Percentiles rank a stretch among this genome's conserved stretches.
These are phyloP conservation scores for Aspergillus caelatus DNA, from an alignment of 2,329 filamentous ascomycete genomes.

Conservation along the genomic window DNA sequence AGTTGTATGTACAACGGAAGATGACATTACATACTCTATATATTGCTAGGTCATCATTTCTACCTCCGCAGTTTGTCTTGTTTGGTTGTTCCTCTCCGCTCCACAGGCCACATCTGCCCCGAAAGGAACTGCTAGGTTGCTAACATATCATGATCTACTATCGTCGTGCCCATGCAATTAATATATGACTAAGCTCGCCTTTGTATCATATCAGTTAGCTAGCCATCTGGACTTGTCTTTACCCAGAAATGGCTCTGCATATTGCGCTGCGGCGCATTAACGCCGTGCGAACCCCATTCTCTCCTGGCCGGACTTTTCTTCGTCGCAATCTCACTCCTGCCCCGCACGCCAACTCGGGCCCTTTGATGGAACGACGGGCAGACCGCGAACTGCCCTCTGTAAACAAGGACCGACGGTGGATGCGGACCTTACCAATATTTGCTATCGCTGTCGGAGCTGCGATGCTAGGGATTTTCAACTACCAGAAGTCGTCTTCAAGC, in stretches of 20 bases:
- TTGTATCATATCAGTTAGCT: not conserved
- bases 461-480: slow-evolving; percentile 94
- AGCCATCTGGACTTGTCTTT: not conserved
- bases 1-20: not conserved
- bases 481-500: slow-evolving; percentile 90
- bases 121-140: not conserved
- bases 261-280: slow-evolving; percentile 22
- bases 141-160: not conserved
- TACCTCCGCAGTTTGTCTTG: slow-evolving; percentile 20
- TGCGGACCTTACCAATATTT: slow-evolving; percentile 80
- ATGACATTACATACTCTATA: not conserved
- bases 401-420: slow-evolving; percentile 61
- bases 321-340: slow-evolving; percentile 54
- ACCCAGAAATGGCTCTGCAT: slow-evolving; percentile 19
- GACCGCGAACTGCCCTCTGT: slow-evolving; percentile 56
- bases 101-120: not conserved
- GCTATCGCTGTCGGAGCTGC: slow-evolving; percentile 68
- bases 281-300: slow-evolving; percentile 18
- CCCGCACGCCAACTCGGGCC: slow-evolving; percentile 53
- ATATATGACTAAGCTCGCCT: not conserved
- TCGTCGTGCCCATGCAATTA: not conserved
- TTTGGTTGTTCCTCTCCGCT: slow-evolving; percentile 14
- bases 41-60: not conserved
- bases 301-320: slow-evolving; percentile 14
- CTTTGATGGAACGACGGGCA: slow-evolving; percentile 55